Base-by-base conservation (phyloP, 225 moss, liverwort and hornwort genomes). In the Pseudoscleropodium purum region DNA sequence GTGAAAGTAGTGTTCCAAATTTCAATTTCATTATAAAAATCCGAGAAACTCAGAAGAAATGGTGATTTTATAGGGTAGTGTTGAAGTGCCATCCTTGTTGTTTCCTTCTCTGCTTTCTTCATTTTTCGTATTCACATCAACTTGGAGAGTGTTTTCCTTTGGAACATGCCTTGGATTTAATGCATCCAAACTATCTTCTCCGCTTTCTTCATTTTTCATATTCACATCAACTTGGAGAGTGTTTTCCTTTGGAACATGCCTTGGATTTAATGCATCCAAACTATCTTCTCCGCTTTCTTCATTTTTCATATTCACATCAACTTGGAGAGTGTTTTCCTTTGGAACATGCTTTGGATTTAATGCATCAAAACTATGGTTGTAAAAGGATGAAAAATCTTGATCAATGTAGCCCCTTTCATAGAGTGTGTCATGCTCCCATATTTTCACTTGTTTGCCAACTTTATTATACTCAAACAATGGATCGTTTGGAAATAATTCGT, bases 71-170 rank as follows among this genome's bases (percentile, higher is more conserved):
- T 52, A 2, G 2, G 9, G 67, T 37, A 4, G 27, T 18, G 25
- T 51, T 36, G 37, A 1, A 52, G 1, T n/a, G 5, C 31, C 14
- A 18, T 0, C 5, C 7, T 56, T 12, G 1, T 18, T 52, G 26
- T 39, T 52, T 39, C 15, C 69, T 69, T 52, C 52, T 52, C 47
- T 9, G 47, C 10, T 47, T 47, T 10, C 41, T 57, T 37, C 41
- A 10, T 85, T 41, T 16, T 23, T 10, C 3, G 4, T 29, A 8
- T 57, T 57, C 7, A 4, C 41, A 39, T 41, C 8, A 30, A 39
- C 13, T 81, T 60, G 4, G 4, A 8, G 2, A 81, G 7, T 41
- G 7, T 33, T 57, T 1, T 31, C 15, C 57, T 31, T 0, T 31
- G 2, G 6, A 57, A 31, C 7, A 30, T 5, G 54, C 1, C 18